A percentile compares a stretch with the other conserved stretches of the same genome.
Conservation (phyloP, 441 rosid genomes). For the Pelargonium australe region DNA sequence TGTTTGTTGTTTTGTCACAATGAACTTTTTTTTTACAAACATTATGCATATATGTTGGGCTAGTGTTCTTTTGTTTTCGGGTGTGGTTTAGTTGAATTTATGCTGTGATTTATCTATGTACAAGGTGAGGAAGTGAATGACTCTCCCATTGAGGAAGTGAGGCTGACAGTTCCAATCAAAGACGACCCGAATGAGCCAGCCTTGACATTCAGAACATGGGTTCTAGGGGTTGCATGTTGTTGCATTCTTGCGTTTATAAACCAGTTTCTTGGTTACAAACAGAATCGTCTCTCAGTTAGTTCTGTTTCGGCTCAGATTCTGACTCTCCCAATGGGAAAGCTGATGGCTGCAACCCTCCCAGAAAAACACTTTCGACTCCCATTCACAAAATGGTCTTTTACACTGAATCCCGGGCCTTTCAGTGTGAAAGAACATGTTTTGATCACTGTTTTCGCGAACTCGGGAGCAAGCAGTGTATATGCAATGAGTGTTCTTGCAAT, state of each 20-base stretch:
- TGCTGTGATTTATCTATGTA: background rate
- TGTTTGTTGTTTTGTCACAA: background rate
- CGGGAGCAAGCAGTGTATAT: conserved; percentile 23
- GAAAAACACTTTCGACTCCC: conserved; percentile 17
- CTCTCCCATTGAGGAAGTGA: conserved; percentile 31
- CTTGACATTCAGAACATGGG: conserved; percentile 35
- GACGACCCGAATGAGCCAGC: conserved; percentile 25
- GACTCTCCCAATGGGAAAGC: conserved; percentile 26
- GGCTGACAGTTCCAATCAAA: conserved; percentile 27
- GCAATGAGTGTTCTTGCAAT: conserved; percentile 21
- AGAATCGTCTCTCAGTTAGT: conserved; percentile 17
- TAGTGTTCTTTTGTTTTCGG: no score
- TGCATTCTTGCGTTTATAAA: conserved; percentile 26
- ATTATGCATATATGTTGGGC: background rate
- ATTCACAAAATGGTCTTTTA: conserved; percentile 24
- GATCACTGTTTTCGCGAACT: conserved; percentile 26
- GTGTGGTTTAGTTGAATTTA: background rate
- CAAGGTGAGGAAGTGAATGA: conserved; percentile 21
- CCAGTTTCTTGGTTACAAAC: conserved; percentile 29
- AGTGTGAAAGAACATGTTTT: conserved; percentile 29
- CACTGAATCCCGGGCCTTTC: conserved; percentile 36
- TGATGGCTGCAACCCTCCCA: conserved; percentile 31
- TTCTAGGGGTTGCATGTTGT: conserved; percentile 27
- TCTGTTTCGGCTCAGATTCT: conserved; percentile 27
- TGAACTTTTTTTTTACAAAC: background rate